Conservation (phyloP, 2,329 filamentous ascomycete genomes). For the Myriosclerotinia scirpicola region DNA sequence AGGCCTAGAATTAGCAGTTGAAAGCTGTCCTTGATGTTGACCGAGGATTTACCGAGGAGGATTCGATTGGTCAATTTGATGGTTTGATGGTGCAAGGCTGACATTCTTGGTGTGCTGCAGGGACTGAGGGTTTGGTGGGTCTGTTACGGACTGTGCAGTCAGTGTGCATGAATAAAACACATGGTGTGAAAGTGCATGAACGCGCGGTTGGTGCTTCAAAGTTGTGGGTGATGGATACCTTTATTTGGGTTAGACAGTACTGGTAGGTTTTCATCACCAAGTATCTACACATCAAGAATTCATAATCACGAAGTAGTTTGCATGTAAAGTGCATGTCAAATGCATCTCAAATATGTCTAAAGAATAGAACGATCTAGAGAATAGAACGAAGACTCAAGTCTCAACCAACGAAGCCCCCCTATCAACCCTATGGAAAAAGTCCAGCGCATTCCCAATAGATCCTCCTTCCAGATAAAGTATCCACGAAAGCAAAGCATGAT, state of each 20-base stretch:
- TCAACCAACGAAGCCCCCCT: neutral
- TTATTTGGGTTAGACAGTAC: no score
- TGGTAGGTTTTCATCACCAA: neutral
- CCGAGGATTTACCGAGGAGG: neutral
- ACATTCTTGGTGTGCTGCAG: neutral
- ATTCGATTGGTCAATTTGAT: neutral
- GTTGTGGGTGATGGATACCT: no score
- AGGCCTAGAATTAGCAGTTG: slow-evolving; percentile 14
- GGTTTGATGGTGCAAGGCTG: slow-evolving; percentile 6
- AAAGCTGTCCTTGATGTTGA: slow-evolving; percentile 11
- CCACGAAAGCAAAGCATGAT: neutral
- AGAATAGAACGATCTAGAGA: neutral
- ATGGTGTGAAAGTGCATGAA: neutral
- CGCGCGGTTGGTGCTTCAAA: slow-evolving; percentile 6
- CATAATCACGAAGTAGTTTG: neutral
- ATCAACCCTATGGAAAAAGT: neutral
- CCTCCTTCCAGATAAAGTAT: neutral
- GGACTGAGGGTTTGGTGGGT: neutral
- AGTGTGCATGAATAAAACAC: neutral
- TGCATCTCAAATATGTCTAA: neutral
- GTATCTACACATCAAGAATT: neutral
- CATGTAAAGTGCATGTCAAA: neutral
- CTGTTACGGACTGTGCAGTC: no score
- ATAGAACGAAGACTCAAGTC: neutral
- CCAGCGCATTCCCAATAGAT: neutral